Percentiles rank a stretch among this genome's conserved stretches.
Evolutionary conservation across 2,329 filamentous ascomycete genomes (phyloP).

Genomic region (Penicillium hesseltinei): DNA sequence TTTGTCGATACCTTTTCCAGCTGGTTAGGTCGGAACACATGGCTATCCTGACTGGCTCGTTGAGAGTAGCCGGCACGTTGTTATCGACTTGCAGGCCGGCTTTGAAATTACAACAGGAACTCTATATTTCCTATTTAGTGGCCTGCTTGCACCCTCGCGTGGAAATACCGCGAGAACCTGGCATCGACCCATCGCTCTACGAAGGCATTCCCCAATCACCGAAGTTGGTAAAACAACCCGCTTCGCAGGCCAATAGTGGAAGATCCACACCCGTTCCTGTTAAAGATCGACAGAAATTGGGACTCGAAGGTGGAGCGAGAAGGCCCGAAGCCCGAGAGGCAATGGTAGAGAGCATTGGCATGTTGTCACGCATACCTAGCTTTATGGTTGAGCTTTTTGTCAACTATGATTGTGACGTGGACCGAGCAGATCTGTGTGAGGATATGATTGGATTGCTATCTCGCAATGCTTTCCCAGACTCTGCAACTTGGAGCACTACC

Average conservation of each 20-base stretch:
- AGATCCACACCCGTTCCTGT: slow-evolving; percentile 86
- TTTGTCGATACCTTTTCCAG: slow-evolving; percentile 94
- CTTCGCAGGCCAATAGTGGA: slow-evolving; percentile 73
- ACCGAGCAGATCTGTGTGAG: slow-evolving; percentile 87
- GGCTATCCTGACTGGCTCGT: slow-evolving; percentile 85
- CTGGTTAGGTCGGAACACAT: slow-evolving; percentile 95
- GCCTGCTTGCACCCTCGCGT: slow-evolving; percentile 92
- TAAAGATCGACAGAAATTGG: slow-evolving; percentile 87
- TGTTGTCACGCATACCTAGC: slow-evolving; percentile 84
- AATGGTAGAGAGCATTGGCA: slow-evolving; percentile 96
- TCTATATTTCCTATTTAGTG: slow-evolving; percentile 91
- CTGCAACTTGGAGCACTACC: slow-evolving; percentile 97
- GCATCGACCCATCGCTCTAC: slow-evolving; percentile 88
- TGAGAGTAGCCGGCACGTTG: slow-evolving; percentile 87
- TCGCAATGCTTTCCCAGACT: slow-evolving; percentile 92
- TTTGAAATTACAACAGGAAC: slow-evolving; percentile 91
- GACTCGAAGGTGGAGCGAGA: slow-evolving; percentile 83
- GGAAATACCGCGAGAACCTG: slow-evolving; percentile 84
- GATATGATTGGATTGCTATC: slow-evolving; percentile 92
- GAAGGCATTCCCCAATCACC: slow-evolving; percentile 89
- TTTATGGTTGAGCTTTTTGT: slow-evolving; percentile 96
- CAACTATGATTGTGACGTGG: slow-evolving; percentile 95
- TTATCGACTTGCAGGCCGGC: slow-evolving; percentile 86
- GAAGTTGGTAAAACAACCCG: slow-evolving; percentile 76
- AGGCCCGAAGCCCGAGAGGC: slow-evolving; percentile 95